Evolutionary conservation across 148 eudicot genomes (phyloP), one percentile per base, ranked within the genome.

Genomic region (Simmondsia chinensis): DNA sequence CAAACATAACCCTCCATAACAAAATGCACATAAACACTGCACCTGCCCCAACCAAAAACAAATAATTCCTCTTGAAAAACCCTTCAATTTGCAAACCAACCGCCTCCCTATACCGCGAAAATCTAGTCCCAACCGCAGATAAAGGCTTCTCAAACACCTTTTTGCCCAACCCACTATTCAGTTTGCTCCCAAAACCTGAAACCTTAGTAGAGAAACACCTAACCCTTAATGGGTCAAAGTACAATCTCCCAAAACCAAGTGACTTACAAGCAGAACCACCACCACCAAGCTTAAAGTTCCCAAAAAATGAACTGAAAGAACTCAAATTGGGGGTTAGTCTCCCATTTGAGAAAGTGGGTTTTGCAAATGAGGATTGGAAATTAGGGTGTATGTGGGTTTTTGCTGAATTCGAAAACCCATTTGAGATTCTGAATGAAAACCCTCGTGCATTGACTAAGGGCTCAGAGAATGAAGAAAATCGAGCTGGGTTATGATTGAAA

Each of bases 1-100:
- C 94, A 77, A 91, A 86, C 87, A 91, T 54, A 15, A 79, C 53
- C 83, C 86, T 77, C 94, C 94, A 91, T 46, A 91, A 50, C 40
- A 82, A 28, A 66, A 91, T 73, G 69, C 95, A 91, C 39, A 75
- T 70, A 27, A 82, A 7, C 40, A 82, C 61, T 42, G 81, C 95
- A 19, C 70, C 94, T 12, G 82, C 88, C 23, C 96, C 96, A 14
- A 72, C 40, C 56, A 91, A 20, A 14, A 75, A 55, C 81, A 79
- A 22, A 59, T 43, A 60, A 66, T 91, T 91, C 65, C 96, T 71
- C 76, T 71, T 86, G 94, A 87, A 82, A 50, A 86, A 86, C 20
- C 94, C 95, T 59, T 91, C 99, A 24, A 86, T 64, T 53, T 91
- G 99, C 73, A 91, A 44, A 33, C 75, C 78, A 23, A 73, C 67